Evolutionary conservation across 495 filamentous ascomycete genomes (phyloP).

Genomic region (Lichenothelia convexa): DNA sequence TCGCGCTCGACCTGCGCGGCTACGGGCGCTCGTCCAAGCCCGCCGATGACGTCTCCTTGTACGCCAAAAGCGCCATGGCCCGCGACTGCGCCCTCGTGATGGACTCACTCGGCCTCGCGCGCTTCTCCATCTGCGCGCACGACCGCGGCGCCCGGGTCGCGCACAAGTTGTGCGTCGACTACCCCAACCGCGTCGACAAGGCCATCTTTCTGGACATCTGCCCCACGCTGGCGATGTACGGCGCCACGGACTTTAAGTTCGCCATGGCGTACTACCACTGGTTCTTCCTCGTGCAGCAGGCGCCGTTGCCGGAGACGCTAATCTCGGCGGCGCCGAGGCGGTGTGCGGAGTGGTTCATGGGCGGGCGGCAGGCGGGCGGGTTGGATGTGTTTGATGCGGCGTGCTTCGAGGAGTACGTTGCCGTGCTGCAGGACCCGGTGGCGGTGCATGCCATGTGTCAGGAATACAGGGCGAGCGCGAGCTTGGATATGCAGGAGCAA

Average conservation of each 20-base stretch:
- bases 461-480: slow-evolving; percentile 25
- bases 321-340: slow-evolving; percentile 12
- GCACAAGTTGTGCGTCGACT: slow-evolving; percentile 22
- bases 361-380: slow-evolving; percentile 3
- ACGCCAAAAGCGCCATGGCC: slow-evolving; percentile 23
- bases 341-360: slow-evolving; percentile 14
- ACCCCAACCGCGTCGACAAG: slow-evolving; percentile 15
- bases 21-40: slow-evolving; percentile 26
- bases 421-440: slow-evolving; percentile 12
- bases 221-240: slow-evolving; percentile 24
- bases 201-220: slow-evolving; percentile 24
- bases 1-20: slow-evolving; percentile 24
- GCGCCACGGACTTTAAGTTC: slow-evolving; percentile 14
- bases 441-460: slow-evolving; percentile 24
- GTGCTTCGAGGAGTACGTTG: slow-evolving; percentile 15
- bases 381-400: slow-evolving; percentile 8
- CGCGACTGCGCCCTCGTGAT: slow-evolving; percentile 19
- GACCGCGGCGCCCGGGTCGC: slow-evolving; percentile 26
- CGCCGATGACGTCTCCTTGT: slow-evolving; percentile 8
- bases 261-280: slow-evolving; percentile 26
- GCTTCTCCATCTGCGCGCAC: slow-evolving; percentile 20
- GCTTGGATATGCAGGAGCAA: slow-evolving; percentile 21
- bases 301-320: slow-evolving; percentile 20
- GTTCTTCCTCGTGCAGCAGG: slow-evolving; percentile 25
- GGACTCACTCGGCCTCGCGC: slow-evolving; percentile 11